A percentile compares a stretch with the other conserved stretches of the same genome.
These are phyloP conservation scores for Lactarius indigo DNA, from an alignment of 768 basidiomycete genomes.

Conservation along the genomic window DNA sequence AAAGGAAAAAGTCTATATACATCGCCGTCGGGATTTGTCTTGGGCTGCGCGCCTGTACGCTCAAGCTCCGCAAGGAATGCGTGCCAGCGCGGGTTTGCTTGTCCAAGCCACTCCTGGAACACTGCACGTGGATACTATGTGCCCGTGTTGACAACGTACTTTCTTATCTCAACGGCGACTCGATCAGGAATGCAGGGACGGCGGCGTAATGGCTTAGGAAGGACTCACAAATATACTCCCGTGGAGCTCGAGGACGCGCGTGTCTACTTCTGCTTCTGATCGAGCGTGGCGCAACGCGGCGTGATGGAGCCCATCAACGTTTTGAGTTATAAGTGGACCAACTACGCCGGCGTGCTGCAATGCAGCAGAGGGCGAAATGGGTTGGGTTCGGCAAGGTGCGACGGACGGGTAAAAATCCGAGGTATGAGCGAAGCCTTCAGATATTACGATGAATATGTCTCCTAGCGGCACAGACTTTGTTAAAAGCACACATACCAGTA, in stretches of 20 bases:
- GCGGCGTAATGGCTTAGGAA: neutral
- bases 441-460: neutral
- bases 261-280: constrained; percentile 35
- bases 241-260: constrained; percentile 76
- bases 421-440: constrained; percentile 61
- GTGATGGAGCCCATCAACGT: constrained; percentile 93
- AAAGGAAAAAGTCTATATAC: constrained; percentile 39
- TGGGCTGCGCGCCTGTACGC: constrained; percentile 50
- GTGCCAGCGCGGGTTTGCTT: constrained; percentile 77
- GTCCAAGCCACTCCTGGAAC: constrained; percentile 73
- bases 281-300: constrained; percentile 59
- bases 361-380: constrained; percentile 82
- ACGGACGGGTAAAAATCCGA: constrained; percentile 87
- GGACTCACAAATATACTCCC: constrained; percentile 74
- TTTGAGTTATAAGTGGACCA: constrained; percentile 72
- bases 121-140: constrained; percentile 58
- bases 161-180: constrained; percentile 39
- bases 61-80: constrained; percentile 63
- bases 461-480: neutral
- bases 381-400: constrained; percentile 83
- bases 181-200: neutral
- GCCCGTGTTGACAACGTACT: constrained; percentile 75
- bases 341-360: constrained; percentile 66
- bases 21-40: constrained; percentile 94
- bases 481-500: constrained; percentile 57